phyloP scores from a whole-genome alignment of 306 rosid species.

The Hylodesmum podocarpum region DNA sequence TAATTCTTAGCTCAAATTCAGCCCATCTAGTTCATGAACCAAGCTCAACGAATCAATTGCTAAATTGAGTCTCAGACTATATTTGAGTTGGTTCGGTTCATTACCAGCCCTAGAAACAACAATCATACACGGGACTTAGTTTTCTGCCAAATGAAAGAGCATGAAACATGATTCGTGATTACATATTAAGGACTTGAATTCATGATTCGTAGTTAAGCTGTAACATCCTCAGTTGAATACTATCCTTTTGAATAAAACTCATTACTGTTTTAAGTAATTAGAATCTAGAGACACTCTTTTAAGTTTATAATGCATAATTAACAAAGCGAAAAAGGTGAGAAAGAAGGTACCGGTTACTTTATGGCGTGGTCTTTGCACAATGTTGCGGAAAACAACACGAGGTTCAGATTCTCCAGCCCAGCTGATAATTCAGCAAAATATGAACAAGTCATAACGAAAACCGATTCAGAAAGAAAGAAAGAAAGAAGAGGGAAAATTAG shows the following conservation, averaged over 20 bases:
- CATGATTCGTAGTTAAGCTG: neutral
- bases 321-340: neutral
- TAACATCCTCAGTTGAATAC: too few species aligned
- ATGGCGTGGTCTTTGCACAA: constrained; percentile 88
- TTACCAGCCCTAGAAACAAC: neutral
- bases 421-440: constrained; percentile 36
- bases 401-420: constrained; percentile 90
- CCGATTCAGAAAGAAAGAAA: neutral
- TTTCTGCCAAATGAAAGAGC: neutral
- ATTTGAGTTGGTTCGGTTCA: too few species aligned
- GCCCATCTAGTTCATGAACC: too few species aligned
- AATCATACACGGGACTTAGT: neutral
- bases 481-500: constrained; percentile 21
- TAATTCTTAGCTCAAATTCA: too few species aligned
- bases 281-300: neutral
- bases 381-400: constrained; percentile 81
- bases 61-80: too few species aligned
- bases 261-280: neutral
- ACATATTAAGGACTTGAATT: neutral
- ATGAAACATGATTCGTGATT: neutral
- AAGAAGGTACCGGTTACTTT: constrained; percentile 47
- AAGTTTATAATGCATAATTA: neutral
- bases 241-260: too few species aligned
- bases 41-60: too few species aligned
- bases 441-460: neutral